phyloP scores from a whole-genome alignment of 177 flowering plant species.

The Tripterygium wilfordii region DNA sequence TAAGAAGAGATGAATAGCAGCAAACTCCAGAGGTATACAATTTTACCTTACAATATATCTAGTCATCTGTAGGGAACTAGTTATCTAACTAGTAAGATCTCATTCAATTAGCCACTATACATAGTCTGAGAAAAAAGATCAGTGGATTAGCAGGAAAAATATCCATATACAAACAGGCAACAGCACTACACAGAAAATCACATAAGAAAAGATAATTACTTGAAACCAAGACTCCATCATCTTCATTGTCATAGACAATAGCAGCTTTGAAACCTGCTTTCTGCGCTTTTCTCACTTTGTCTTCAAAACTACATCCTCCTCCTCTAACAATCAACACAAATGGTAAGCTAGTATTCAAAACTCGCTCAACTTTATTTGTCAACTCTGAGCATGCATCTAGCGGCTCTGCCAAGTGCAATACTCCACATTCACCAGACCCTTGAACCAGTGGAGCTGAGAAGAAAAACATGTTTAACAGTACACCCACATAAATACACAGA shows the following conservation, averaged over 20 bases:
- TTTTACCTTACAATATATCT: too few species aligned
- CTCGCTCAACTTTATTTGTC: conserved; percentile 31
- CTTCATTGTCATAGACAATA: conserved; percentile 66
- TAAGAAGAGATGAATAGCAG: too few species aligned
- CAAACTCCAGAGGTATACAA: too few species aligned
- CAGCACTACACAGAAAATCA: too few species aligned
- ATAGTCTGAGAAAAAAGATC: too few species aligned
- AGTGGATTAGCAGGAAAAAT: too few species aligned
- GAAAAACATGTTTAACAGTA: conserved; percentile 5
- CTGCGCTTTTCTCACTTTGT: conserved; percentile 84
- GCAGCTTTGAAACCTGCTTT: conserved; percentile 83
- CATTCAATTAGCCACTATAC: too few species aligned
- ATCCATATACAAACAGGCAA: too few species aligned
- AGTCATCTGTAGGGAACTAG: too few species aligned
- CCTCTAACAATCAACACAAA: conserved; percentile 73
- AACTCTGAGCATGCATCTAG: conserved; percentile 73
- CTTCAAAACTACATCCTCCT: conserved; percentile 92
- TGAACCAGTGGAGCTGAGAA: conserved; percentile 67
- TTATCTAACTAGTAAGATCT: too few species aligned
- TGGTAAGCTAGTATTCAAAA: conserved; percentile 23
- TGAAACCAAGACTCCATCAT: conserved; percentile 61
- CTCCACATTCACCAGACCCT: conserved; percentile 66
- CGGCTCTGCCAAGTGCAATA: conserved; percentile 69
- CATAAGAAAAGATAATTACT: conserved; percentile 19
- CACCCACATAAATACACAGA: too few species aligned